A percentile compares a stretch with the other conserved stretches of the same genome.
These are phyloP conservation scores for Yamadazyma epiphylla DNA, from an alignment of 1,139 yeast species.

Conservation along the genomic window DNA sequence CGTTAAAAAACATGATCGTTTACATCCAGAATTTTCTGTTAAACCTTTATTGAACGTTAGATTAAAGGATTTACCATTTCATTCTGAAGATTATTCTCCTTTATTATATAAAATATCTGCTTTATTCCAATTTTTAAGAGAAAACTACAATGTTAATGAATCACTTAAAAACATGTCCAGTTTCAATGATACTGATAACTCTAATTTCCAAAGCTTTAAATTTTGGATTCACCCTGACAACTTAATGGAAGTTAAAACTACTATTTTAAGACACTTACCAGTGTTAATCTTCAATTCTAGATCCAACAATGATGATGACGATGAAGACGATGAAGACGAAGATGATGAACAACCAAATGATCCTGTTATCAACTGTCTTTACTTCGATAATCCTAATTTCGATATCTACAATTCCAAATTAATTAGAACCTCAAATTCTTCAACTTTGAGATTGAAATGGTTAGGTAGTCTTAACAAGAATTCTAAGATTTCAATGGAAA, in stretches of 20 bases:
- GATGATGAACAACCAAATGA: conserved; percentile 35
- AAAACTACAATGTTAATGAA: conserved; percentile 47
- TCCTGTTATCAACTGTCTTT: conserved; percentile 81
- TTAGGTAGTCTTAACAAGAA: conserved; percentile 74
- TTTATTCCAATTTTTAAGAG: conserved; percentile 76
- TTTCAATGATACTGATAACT: conserved; percentile 45
- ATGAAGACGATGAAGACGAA: conserved; percentile 17
- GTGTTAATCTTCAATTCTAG: conserved; percentile 70
- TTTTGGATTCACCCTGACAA: conserved; percentile 97
- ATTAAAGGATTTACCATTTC: conserved; percentile 83
- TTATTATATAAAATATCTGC: conserved; percentile 78
- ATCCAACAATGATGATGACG: conserved; percentile 33
- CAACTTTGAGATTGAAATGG: conserved; percentile 87
- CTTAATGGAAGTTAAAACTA: conserved; percentile 93
- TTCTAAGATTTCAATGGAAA: conserved; percentile 77
- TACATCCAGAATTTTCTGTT: conserved; percentile 82
- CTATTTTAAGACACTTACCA: conserved; percentile 88
- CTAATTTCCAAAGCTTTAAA: conserved; percentile 73
- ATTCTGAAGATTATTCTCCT: conserved; percentile 93
- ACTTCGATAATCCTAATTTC: conserved; percentile 80
- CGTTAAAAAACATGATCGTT: conserved; percentile 91
- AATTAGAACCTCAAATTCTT: conserved; percentile 62
- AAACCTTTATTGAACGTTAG: conserved; percentile 86
- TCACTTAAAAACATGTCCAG: conserved; percentile 41
- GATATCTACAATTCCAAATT: conserved; percentile 85